phyloP scores from a whole-genome alignment of 2,329 filamentous ascomycete genomes.

The Nemania sp. region DNA sequence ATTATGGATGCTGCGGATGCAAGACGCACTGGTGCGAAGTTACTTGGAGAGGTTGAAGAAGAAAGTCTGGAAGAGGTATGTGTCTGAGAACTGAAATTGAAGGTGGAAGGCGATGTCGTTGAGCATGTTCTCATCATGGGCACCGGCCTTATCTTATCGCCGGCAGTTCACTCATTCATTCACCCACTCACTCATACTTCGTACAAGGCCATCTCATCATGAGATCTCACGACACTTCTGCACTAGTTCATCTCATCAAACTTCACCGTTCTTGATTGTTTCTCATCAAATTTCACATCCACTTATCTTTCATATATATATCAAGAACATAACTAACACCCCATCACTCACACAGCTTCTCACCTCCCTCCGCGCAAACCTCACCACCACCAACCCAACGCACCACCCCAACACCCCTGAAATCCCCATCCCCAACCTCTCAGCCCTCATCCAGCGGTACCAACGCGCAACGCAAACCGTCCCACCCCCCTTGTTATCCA shows the following conservation, averaged over 20 bases:
- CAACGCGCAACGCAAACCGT: constrained; percentile 52
- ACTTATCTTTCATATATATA: too few species aligned
- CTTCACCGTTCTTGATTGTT: too few species aligned
- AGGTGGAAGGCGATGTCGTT: neutral
- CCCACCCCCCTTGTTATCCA: constrained; percentile 46
- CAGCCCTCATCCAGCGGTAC: constrained; percentile 51
- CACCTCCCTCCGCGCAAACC: constrained; percentile 24
- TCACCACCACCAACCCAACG: constrained; percentile 17
- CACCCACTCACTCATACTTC: neutral
- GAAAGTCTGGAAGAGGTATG: constrained; percentile 62
- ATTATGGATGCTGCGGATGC: constrained; percentile 43
- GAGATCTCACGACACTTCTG: constrained; percentile 3
- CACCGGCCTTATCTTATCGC: constrained; percentile 34
- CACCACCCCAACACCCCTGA: constrained; percentile 19
- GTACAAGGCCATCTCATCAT: constrained; percentile 14
- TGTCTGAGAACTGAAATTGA: neutral
- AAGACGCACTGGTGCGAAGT: constrained; percentile 49
- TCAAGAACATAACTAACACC: too few species aligned
- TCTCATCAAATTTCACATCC: too few species aligned
- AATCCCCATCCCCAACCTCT: constrained; percentile 49
- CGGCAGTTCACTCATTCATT: neutral
- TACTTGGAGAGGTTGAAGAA: constrained; percentile 61
- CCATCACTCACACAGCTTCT: too few species aligned
- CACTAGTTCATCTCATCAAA: neutral
- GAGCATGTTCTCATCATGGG: neutral